A percentile compares a stretch with the other conserved stretches of the same genome.
Conservation (phyloP, 805 yeast species). For the Cyberlindnera xylosilytica region DNA sequence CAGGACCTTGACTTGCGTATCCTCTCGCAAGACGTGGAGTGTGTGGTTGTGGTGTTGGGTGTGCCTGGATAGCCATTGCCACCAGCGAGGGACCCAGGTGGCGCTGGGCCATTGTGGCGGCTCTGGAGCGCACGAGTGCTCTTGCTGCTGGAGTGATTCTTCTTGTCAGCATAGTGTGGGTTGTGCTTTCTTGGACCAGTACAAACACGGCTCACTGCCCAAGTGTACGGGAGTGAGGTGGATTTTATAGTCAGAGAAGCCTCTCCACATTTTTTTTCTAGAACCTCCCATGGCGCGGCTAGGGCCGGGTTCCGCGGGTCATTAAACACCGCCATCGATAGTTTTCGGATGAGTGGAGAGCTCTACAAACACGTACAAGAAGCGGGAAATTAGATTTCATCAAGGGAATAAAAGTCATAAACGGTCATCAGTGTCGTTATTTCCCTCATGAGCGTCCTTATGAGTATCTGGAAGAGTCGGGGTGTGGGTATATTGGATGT, state of each 20-base stretch:
- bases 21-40: conserved; percentile 6
- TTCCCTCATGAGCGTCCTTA: too few species aligned
- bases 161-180: conserved; percentile 6
- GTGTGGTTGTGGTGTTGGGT: background rate
- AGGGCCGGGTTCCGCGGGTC: background rate
- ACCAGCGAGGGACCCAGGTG: background rate
- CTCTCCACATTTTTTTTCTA: background rate
- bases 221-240: background rate
- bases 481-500: background rate
- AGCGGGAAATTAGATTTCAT: background rate
- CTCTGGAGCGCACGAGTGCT: conserved; percentile 2
- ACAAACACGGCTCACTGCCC: too few species aligned
- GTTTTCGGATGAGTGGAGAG: background rate
- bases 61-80: background rate
- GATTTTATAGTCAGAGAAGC: background rate
- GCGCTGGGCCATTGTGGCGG: conserved; percentile 1
- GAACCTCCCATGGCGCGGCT: background rate
- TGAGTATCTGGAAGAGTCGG: background rate
- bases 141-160: conserved; percentile 3
- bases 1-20: conserved; percentile 14
- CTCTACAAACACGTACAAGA: background rate
- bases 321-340: background rate
- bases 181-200: background rate
- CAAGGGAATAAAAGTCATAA: too few species aligned
- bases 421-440: too few species aligned